Evolutionary conservation across 2,329 filamentous ascomycete genomes (phyloP).

Genomic region (Ustulina deusta): DNA sequence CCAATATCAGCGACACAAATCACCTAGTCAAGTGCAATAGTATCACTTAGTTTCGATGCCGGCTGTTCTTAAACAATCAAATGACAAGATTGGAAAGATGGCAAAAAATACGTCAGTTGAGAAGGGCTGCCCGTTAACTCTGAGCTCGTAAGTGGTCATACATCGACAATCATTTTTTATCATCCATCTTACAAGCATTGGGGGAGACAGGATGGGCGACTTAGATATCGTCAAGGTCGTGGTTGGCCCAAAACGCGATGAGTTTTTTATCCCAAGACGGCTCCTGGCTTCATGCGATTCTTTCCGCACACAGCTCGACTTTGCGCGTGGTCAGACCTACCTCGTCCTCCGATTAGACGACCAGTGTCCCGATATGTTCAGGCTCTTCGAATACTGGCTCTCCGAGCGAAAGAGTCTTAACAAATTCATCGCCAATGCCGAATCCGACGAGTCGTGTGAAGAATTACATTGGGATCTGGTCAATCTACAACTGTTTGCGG

Average conservation of each 20-base stretch:
- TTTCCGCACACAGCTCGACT: conserved; percentile 48
- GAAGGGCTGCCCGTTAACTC: conserved; percentile 35
- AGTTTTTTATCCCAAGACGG: conserved; percentile 50
- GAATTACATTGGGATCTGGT: conserved; percentile 68
- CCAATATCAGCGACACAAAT: background rate
- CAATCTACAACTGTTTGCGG: conserved; percentile 68
- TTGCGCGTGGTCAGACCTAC: conserved; percentile 41
- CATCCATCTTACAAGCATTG: conserved; percentile 14
- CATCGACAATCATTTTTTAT: background rate
- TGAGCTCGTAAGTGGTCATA: conserved; percentile 42
- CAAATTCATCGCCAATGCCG: conserved; percentile 47
- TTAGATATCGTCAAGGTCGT: conserved; percentile 49
- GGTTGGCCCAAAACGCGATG: conserved; percentile 48
- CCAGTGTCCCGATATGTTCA: conserved; percentile 52
- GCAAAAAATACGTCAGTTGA: conserved; percentile 37
- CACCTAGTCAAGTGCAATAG: background rate
- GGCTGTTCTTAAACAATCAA: conserved; percentile 15
- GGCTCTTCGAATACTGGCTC: conserved; percentile 53
- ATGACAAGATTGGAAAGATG: conserved; percentile 37
- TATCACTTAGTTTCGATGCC: conserved; percentile 13
- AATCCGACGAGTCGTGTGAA: conserved; percentile 46
- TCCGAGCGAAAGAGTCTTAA: conserved; percentile 46
- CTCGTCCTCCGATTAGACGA: conserved; percentile 49
- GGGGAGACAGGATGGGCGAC: conserved; percentile 37
- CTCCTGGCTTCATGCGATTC: conserved; percentile 49